phyloP scores from a whole-genome alignment of 1,284 basidiomycete species.

The Malassezia globosa region DNA sequence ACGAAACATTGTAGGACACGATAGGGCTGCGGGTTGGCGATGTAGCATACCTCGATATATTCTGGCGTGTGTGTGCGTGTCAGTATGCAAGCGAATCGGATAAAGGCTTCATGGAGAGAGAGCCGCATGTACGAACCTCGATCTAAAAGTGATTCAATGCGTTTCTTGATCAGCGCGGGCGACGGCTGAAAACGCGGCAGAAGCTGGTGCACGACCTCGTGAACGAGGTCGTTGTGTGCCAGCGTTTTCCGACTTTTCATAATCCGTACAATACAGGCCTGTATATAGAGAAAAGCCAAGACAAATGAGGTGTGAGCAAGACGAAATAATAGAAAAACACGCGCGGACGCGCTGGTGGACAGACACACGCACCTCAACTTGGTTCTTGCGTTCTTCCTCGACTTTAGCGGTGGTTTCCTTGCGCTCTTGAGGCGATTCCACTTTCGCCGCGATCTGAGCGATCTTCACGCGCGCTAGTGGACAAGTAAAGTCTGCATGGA shows the following conservation, averaged over 20 bases:
- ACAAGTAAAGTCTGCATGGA: slow-evolving; percentile 71
- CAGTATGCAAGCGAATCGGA: no score
- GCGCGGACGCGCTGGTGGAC: not conserved
- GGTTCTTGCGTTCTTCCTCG: slow-evolving; percentile 80
- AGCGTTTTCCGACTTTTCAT: slow-evolving; percentile 94
- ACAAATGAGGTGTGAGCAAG: no score
- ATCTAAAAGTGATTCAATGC: slow-evolving; percentile 88
- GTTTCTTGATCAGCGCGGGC: slow-evolving; percentile 76
- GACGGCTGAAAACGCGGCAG: slow-evolving; percentile 73
- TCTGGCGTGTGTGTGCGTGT: slow-evolving; percentile 11
- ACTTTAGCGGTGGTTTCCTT: slow-evolving; percentile 82
- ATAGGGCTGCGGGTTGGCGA: no score
- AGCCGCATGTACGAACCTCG: slow-evolving; percentile 22
- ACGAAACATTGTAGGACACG: no score
- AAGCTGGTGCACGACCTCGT: slow-evolving; percentile 80
- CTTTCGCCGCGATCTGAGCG: slow-evolving; percentile 69
- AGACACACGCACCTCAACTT: slow-evolving; percentile 92
- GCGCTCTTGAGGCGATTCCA: slow-evolving; percentile 75
- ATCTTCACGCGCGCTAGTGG: slow-evolving; percentile 87
- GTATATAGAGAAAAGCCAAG: not conserved
- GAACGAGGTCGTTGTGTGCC: slow-evolving; percentile 76
- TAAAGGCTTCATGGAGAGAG: not conserved
- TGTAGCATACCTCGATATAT: slow-evolving; percentile 34
- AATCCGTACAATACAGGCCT: slow-evolving; percentile 78
- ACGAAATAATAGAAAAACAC: slow-evolving; percentile 1